Base-by-base conservation (phyloP, 495 filamentous ascomycete genomes). In the Aspergillus sclerotiicarbonarius region DNA sequence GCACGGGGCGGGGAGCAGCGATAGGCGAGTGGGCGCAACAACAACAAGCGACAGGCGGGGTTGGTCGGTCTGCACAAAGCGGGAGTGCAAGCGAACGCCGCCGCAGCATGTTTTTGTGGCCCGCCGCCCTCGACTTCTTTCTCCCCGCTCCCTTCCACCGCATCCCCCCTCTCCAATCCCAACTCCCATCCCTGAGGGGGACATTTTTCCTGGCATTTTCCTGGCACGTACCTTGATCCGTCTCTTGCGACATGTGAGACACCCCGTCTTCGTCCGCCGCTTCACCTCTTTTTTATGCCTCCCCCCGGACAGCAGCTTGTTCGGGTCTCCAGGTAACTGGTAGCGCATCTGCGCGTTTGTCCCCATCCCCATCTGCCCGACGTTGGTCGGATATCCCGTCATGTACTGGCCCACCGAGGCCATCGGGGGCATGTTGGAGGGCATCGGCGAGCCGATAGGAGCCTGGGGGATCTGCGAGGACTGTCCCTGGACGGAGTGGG, bases 241-340 rank as follows among this genome's bases (percentile, higher is more conserved):
- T 66, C 94, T 86, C 73, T 97, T 97, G 61, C 94, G 86, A 80
- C 94, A 98, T 33, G 94, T 98, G 72, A 98, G 75, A 73, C 94
- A 98, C 13, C 94, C 94, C 5, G 94, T 97, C 80, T 98, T 98
- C 43, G 94, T 98, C 65, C 94, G 84, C 65, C 94, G 86, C 81
- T 98, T 98, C 71, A 98, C 96, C 77, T 98, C 94, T 82, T 98
- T 97, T 78, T 97, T 98, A 74, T 95, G 90, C 60, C 92, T 82
- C 33, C 88, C 88, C 51, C 90, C 86, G 30, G 87, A 87, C 74
- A 96, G 77, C 62, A 91, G 84, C 47, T 87, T 85, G 59, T 82
- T 76, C 0, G 75, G 65, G 45, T 78, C 75, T 3, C 72, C 72
- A 9, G 65, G 65, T 1, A 74, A 62, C 51, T 73, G 69, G 58